Base-by-base conservation (phyloP, 768 basidiomycete genomes). In the Psilocybe tampanensis region DNA sequence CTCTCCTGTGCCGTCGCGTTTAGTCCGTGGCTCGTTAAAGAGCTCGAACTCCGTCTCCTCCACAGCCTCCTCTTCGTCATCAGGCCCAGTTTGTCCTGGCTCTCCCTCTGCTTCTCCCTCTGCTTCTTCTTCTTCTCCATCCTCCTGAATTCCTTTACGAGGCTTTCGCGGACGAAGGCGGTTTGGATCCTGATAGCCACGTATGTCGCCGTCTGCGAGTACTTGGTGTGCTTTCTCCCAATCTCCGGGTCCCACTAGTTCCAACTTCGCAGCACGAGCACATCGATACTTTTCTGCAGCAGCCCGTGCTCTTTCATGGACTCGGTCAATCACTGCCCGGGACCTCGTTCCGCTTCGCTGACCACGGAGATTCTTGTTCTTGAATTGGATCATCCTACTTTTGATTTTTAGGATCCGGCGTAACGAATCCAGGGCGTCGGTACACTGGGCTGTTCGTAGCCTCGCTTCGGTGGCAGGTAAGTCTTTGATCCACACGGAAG, bases 71-170 rank as follows among this genome's bases (percentile, higher is more conserved):
- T 57, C 53, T 1, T 33, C 34, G n/a, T n/a, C n/a, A n/a, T n/a
- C n/a, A n/a, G n/a, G n/a, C n/a, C n/a, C n/a, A n/a, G n/a, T n/a
- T n/a, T n/a, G n/a, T n/a, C n/a, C n/a, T n/a, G n/a, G n/a, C n/a
- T n/a, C n/a, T 1, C 23, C 41, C 32, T 45, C 44, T 17, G 24
- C 21, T 11, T 5, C 8, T 1, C 23, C 41, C 32, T 45, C 44
- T 17, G 24, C 21, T 11, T 5, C 8, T 36, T 18, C 7, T n/a
- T 19, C 1, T 7, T 19, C 15, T 29, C 15, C 42, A 23, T 63
- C 55, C 13, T 68, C 66, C 3, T 63, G 59, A 0, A 60, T 66
- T 2, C 15, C 74, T 59, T 12, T 62, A 62, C 18, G 57, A 3
- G 51, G 51, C 0, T 11, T n/a, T 21, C 29, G 12, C 13, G 13